Evolutionary conservation across 257 asterid genomes (phyloP).

Genomic region (Nicotiana sylvestris): DNA sequence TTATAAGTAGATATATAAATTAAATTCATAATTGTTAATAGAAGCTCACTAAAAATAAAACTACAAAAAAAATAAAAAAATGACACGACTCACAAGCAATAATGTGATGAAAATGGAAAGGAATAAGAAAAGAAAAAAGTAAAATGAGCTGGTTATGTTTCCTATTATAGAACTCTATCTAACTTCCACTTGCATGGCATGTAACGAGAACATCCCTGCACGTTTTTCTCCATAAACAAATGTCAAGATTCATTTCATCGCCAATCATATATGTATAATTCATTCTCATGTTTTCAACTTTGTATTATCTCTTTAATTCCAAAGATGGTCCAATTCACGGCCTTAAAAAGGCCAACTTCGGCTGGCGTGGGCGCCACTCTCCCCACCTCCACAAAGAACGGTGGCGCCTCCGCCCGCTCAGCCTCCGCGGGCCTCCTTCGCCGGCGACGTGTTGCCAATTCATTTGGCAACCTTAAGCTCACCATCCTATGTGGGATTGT

Average conservation of each 20-base stretch:
- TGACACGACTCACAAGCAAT: too few relatives aligned
- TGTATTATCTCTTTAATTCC: neutral
- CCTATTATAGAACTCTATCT: neutral
- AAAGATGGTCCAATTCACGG: slow-evolving; percentile 16
- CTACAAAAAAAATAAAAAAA: too few relatives aligned
- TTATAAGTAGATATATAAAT: too few relatives aligned
- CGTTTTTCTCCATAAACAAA: neutral
- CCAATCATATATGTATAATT: too few relatives aligned
- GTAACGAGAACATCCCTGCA: slow-evolving; percentile 19
- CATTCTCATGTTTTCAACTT: too few relatives aligned
- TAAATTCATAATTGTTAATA: too few relatives aligned
- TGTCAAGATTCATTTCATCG: neutral
- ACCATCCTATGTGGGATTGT: slow-evolving; percentile 36
- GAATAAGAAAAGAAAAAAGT: too few relatives aligned
- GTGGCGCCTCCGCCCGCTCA: neutral
- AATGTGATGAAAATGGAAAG: too few relatives aligned
- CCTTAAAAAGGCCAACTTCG: slow-evolving; percentile 27
- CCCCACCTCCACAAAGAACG: slow-evolving; percentile 6
- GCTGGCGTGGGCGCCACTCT: slow-evolving; percentile 22
- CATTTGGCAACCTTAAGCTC: slow-evolving; percentile 26
- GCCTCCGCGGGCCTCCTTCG: slow-evolving; percentile 2
- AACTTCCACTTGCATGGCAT: slow-evolving; percentile 1
- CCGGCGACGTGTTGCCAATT: slow-evolving; percentile 21
- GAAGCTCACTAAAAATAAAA: too few relatives aligned
- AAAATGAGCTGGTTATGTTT: too few relatives aligned